Evolutionary conservation across 2,329 filamentous ascomycete genomes (phyloP).

Genomic region (Emmonsiellopsis sp.): DNA sequence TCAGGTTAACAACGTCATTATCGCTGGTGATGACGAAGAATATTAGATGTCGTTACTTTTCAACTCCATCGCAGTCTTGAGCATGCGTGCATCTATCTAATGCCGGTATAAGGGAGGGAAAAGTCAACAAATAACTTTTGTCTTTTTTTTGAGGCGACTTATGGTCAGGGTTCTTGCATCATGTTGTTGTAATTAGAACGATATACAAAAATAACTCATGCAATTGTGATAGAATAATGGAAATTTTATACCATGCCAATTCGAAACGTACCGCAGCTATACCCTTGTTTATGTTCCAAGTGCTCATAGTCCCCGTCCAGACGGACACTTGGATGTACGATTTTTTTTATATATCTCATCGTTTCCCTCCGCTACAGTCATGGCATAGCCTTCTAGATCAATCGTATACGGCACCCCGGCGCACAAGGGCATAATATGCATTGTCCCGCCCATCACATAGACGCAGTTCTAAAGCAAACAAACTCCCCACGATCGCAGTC

Average conservation of each 20-base stretch:
- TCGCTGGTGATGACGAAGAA: slow-evolving; percentile 78
- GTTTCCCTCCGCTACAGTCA: too few species aligned
- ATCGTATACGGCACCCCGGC: too few species aligned
- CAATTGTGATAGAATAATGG: slow-evolving; percentile 1
- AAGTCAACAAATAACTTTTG: background rate
- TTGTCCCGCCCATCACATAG: too few species aligned
- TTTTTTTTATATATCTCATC: too few species aligned
- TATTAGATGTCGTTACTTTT: slow-evolving; percentile 46
- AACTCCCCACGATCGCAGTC: too few species aligned
- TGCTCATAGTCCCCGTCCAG: too few species aligned
- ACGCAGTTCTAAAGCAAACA: too few species aligned
- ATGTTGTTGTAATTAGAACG: background rate
- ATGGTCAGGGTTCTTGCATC: background rate
- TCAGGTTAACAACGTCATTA: slow-evolving; percentile 82
- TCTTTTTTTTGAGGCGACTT: background rate
- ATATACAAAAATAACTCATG: background rate
- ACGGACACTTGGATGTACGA: too few species aligned
- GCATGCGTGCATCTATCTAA: background rate
- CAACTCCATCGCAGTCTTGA: background rate
- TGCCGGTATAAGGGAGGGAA: background rate
- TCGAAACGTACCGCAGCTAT: too few species aligned
- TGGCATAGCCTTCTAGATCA: too few species aligned
- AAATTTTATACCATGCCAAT: background rate
- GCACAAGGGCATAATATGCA: too few species aligned
- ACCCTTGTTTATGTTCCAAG: too few species aligned